Conservation (phyloP, 2,329 filamentous ascomycete genomes). For the Botrytis porri region DNA sequence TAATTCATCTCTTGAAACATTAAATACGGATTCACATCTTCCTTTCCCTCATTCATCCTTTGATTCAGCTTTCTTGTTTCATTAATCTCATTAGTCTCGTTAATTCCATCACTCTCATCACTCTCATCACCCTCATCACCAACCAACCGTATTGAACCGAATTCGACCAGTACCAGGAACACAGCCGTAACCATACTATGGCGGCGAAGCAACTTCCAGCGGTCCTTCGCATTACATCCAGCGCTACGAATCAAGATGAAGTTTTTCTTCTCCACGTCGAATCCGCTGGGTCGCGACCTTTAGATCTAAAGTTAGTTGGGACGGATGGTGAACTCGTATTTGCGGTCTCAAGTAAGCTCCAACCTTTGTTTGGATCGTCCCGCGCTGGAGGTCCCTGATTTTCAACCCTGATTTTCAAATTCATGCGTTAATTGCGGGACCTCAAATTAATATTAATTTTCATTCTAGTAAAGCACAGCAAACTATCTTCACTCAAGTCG, state of each 20-base stretch:
- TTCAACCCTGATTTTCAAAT: constrained; percentile 23
- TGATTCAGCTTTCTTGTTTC: constrained; percentile 13
- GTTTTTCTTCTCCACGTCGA: constrained; percentile 62
- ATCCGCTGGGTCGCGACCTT: constrained; percentile 46
- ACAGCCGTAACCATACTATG: constrained; percentile 15
- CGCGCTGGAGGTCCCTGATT: constrained; percentile 25
- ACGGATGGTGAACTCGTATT: constrained; percentile 50
- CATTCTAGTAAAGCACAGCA: constrained; percentile 54
- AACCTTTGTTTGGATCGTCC: constrained; percentile 28
- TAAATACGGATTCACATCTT: background rate
- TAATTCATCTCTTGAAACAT: background rate
- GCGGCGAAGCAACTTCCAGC: constrained; percentile 25
- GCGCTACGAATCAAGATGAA: constrained; percentile 38
- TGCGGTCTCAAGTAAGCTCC: constrained; percentile 32
- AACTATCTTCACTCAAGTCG: constrained; percentile 50
- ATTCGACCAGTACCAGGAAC: background rate
- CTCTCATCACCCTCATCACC: background rate
- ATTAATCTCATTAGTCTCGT: no score
- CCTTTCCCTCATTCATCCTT: background rate
- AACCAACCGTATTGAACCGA: background rate
- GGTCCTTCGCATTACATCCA: constrained; percentile 54
- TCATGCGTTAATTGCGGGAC: constrained; percentile 34
- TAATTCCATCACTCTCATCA: no score
- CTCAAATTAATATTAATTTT: constrained; percentile 28
- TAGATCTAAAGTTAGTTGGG: constrained; percentile 65